Percentiles rank a stretch among this genome's conserved stretches.
Evolutionary conservation across 1,139 yeast species (phyloP).

Genomic region (Meyerozyma carpophila): DNA sequence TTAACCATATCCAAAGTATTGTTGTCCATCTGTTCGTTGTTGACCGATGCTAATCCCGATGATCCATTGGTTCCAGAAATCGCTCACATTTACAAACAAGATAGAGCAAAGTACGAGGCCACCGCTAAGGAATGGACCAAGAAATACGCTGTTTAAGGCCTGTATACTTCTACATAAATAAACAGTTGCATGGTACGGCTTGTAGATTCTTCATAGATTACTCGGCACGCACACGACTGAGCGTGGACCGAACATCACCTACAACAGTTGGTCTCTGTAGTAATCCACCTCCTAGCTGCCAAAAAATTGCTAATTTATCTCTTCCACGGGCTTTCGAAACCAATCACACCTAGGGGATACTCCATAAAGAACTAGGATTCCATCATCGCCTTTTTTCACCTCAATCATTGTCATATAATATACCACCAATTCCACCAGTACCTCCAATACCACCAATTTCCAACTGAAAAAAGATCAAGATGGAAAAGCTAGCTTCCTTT

Average conservation of each 20-base stretch:
- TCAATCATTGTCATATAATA: neutral
- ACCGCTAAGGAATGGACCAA: constrained; percentile 99
- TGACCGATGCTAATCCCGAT: constrained; percentile 97
- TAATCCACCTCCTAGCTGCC: neutral
- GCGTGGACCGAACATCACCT: neutral
- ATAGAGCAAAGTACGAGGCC: constrained; percentile 89
- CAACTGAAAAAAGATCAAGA: constrained; percentile 6
- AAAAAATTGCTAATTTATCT: neutral
- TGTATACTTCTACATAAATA: constrained; percentile 1
- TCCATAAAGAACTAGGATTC: neutral
- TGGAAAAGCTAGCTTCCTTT: constrained; percentile 43
- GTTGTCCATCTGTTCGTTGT: constrained; percentile 80
- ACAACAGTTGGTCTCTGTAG: neutral
- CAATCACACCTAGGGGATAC: neutral
- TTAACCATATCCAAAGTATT: constrained; percentile 85
- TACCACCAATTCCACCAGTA: too few species aligned
- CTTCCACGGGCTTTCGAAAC: neutral
- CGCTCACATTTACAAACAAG: constrained; percentile 94
- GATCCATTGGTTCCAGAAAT: constrained; percentile 99
- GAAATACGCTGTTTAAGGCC: constrained; percentile 79
- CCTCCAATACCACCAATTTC: too few species aligned
- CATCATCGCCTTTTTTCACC: neutral
- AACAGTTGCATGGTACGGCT: neutral
- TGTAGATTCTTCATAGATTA: neutral
- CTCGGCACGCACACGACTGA: neutral